These are phyloP conservation scores for Aureobasidium subglaciale DNA, from an alignment of 2,329 filamentous ascomycete genomes.

Conservation along the genomic window DNA sequence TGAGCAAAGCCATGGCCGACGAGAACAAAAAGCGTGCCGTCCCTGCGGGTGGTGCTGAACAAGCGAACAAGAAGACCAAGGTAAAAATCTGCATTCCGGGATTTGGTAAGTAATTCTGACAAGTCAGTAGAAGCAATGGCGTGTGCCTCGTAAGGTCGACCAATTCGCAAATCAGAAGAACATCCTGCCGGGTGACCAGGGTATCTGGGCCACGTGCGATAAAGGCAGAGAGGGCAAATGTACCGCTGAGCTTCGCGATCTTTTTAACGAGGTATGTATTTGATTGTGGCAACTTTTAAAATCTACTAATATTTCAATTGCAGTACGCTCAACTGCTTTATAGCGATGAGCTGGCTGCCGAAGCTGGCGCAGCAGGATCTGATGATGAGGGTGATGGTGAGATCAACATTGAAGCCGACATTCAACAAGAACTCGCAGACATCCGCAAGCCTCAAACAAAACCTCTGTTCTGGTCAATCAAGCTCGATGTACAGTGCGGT, in stretches of 20 bases:
- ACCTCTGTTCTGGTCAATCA: conserved; percentile 47
- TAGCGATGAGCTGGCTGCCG: conserved; percentile 17
- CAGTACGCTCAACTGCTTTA: conserved; percentile 12
- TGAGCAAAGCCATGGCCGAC: conserved; percentile 15
- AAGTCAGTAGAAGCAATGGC: conserved; percentile 11
- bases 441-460: conserved; percentile 48
- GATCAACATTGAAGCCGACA: conserved; percentile 63
- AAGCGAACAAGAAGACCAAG: conserved; percentile 15
- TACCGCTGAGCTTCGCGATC: conserved; percentile 56
- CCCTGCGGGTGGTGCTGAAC: conserved; percentile 2
- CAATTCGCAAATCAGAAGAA: neutral
- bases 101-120: neutral
- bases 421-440: conserved; percentile 62
- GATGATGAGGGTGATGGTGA: conserved; percentile 31
- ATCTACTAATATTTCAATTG: neutral
- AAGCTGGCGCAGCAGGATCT: conserved; percentile 32
- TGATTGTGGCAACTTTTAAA: neutral
- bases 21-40: conserved; percentile 18
- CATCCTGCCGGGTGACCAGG: conserved; percentile 62
- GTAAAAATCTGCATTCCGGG: conserved; percentile 4
- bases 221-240: conserved; percentile 65
- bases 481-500: conserved; percentile 50
- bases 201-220: conserved; percentile 73
- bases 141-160: conserved; percentile 2
- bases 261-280: conserved; percentile 49